Evolutionary conservation across 768 basidiomycete species (phyloP).

Genomic region (Calocybe gangraenosa): DNA sequence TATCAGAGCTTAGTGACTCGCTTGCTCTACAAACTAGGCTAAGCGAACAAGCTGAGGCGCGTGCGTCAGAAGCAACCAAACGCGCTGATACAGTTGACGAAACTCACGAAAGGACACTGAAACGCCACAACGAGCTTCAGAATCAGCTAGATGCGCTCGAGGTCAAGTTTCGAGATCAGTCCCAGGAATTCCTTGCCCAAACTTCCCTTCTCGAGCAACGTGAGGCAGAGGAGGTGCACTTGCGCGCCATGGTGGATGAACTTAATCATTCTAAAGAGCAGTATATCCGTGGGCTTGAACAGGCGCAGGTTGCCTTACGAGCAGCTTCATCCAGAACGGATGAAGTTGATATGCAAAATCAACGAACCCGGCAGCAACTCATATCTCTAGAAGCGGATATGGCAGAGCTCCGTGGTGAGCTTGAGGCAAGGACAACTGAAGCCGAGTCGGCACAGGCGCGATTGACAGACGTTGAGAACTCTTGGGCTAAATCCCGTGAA

Average conservation of each 20-base stretch:
- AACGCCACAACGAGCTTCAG: conserved; percentile 69
- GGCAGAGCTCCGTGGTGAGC: conserved; percentile 73
- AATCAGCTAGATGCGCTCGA: conserved; percentile 59
- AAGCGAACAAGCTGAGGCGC: conserved; percentile 74
- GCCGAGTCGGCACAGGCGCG: conserved; percentile 63
- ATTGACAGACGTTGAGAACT: conserved; percentile 79
- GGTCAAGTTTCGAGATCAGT: conserved; percentile 65
- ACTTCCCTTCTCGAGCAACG: conserved; percentile 72
- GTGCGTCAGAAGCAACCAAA: conserved; percentile 67
- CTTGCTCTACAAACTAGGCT: conserved; percentile 75
- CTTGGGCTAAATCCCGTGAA: conserved; percentile 88
- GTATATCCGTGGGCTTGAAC: conserved; percentile 84
- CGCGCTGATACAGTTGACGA: conserved; percentile 75
- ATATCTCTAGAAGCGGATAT: conserved; percentile 71
- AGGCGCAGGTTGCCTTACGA: conserved; percentile 73
- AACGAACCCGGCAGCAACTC: conserved; percentile 66
- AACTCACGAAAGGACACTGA: conserved; percentile 56
- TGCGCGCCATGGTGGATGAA: conserved; percentile 68
- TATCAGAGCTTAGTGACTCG: conserved; percentile 68
- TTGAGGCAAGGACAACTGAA: conserved; percentile 73
- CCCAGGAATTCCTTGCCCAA: conserved; percentile 68
- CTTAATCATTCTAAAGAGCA: conserved; percentile 69
- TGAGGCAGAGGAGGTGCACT: conserved; percentile 69
- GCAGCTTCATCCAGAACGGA: conserved; percentile 73
- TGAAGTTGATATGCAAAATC: conserved; percentile 74